Evolutionary conservation across 345 rosid genomes (phyloP).

Genomic region (Boechera retrofracta): DNA sequence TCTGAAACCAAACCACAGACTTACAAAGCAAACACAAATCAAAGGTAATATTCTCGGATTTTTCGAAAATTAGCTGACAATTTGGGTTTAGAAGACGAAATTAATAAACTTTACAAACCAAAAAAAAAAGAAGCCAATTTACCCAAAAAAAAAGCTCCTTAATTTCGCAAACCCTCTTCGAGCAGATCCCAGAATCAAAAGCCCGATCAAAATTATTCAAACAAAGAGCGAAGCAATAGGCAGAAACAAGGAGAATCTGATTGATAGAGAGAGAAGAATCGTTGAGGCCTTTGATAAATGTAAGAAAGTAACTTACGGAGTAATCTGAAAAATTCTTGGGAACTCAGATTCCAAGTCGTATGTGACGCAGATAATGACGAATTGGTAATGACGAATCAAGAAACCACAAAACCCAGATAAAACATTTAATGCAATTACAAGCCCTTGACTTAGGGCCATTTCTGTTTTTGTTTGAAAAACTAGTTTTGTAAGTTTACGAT

Average conservation of each 20-base stretch:
- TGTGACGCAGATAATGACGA: constrained; percentile 26
- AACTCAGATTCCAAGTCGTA: constrained; percentile 29
- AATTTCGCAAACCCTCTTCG: not conserved
- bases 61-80: not conserved
- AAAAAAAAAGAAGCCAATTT: constrained; percentile 5
- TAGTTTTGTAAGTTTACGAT: too few relatives aligned
- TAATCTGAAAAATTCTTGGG: not conserved
- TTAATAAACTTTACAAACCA: not conserved
- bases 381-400: not conserved
- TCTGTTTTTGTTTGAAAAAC: not conserved
- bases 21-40: constrained; percentile 14
- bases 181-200: constrained; percentile 38
- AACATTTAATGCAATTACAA: too few relatives aligned
- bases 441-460: not conserved
- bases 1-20: not conserved
- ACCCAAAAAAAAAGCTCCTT: constrained; percentile 1
- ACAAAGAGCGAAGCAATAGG: constrained; percentile 6
- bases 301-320: too few relatives aligned
- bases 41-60: not conserved
- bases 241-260: constrained; percentile 11
- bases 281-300: not conserved
- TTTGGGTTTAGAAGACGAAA: constrained; percentile 3
- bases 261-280: constrained; percentile 23
- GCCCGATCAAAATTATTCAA: not conserved
- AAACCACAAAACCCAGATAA: not conserved